Evolutionary conservation across 2,329 filamentous ascomycete species (phyloP), one percentile per base, ranked within the genome.

Genomic region (Penicillium paneum): DNA sequence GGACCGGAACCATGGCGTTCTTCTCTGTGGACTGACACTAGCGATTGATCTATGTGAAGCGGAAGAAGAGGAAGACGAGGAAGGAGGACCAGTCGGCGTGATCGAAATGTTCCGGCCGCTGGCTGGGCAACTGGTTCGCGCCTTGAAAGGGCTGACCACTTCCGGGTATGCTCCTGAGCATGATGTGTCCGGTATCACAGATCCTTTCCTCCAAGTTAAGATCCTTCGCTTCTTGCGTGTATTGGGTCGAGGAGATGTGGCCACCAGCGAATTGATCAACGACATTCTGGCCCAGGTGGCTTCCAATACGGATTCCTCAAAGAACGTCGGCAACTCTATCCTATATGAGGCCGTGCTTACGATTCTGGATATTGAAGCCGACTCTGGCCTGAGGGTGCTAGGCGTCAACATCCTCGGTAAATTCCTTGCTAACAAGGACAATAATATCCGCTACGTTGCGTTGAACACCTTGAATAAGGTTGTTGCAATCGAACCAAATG

Each of bases 341-440:
- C 81, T 99, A 8, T 99, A 99, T 76, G 94, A 99, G 76, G 90
- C 94, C 1, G 94, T 99, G 35, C 85, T 94, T 40, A 99, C 94
- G 0, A 99, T 99, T 63, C 85, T 99, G 45, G 94, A 99, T 64
- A 97, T 99, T 50, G 94, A 99, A 74, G 95, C 94, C 21, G 95
- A 99, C 70, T 96, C 94, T 10, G 93, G 94, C 34, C 78, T 99
- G 59, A 83, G 95, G 47, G 94, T 99, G 21, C 82, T 99, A 26
- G 94, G 94, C 67, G 94, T 99, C 64, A 99, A 99, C 71, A 99
- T 99, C 62, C 84, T 99, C 24, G 94, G 95, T 71, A 99, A 97
- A 72, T 99, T 99, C 76, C 77, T 99, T 58, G 88, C 92, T n/a
- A 99, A 99, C 78, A 87, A 93, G 65, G 94, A 99, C 76, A 99